Evolutionary conservation across 192 early-diverging fungal genomes (phyloP).

Genomic region (Radiomyces spectabilis): DNA sequence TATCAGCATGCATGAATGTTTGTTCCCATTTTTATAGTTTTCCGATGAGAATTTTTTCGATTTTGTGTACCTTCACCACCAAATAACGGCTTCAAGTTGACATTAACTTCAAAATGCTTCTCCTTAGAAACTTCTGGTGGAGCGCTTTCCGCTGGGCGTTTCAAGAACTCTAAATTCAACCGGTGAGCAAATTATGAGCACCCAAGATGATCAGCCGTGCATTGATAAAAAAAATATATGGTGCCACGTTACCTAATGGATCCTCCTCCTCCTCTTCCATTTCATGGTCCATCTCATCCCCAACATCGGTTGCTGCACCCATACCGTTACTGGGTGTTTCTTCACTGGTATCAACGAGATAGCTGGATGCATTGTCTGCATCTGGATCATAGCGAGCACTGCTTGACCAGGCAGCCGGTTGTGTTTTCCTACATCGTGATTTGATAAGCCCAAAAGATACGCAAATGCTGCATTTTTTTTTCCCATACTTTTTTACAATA

Average conservation of each 20-base stretch:
- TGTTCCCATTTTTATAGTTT: no score
- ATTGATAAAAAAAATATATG: not conserved
- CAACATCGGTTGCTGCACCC: no score
- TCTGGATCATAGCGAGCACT: slow-evolving; percentile 45
- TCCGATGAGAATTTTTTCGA: no score
- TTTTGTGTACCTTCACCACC: slow-evolving; percentile 18
- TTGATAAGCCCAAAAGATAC: not conserved
- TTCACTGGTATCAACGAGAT: not conserved
- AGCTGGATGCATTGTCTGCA: slow-evolving; percentile 19
- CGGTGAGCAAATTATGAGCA: no score
- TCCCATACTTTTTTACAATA: slow-evolving; percentile 1
- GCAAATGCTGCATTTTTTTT: not conserved
- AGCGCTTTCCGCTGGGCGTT: not conserved
- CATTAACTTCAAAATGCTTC: slow-evolving; percentile 29
- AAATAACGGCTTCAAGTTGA: slow-evolving; percentile 31
- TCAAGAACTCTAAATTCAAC: not conserved
- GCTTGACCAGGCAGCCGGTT: slow-evolving; percentile 9
- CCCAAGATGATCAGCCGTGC: no score
- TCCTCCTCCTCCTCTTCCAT: slow-evolving; percentile 1
- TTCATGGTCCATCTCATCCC: not conserved
- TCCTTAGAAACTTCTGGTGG: slow-evolving; percentile 29
- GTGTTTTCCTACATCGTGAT: not conserved
- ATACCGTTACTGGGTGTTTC: not conserved
- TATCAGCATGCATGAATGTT: not conserved
- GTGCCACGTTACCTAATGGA: not conserved